phyloP scores from a whole-genome alignment of 2,329 filamentous ascomycete species.

The Pseudogymnoascus verrucosus region DNA sequence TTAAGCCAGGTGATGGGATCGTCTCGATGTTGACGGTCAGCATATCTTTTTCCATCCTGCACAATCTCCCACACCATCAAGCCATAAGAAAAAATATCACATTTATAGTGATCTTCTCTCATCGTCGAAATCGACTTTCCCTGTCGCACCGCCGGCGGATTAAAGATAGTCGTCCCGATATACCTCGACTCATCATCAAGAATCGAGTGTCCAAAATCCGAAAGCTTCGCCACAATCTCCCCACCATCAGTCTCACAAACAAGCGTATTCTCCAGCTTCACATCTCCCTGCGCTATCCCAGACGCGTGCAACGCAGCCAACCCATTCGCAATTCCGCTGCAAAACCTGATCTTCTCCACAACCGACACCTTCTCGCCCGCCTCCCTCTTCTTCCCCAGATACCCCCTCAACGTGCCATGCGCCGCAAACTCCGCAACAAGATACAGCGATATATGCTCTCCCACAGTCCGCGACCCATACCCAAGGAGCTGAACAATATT shows the following conservation, averaged over 20 bases:
- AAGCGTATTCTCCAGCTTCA: neutral
- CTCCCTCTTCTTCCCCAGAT: neutral
- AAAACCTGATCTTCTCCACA: neutral
- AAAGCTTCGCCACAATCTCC: neutral
- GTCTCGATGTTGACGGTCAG: neutral
- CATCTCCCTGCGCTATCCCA: neutral
- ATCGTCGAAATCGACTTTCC: neutral
- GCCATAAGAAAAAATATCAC: slow-evolving; percentile 5
- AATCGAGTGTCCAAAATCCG: slow-evolving; percentile 6
- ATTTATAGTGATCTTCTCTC: neutral
- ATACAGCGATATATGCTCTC: neutral
- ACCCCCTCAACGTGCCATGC: neutral
- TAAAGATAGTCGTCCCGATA: neutral
- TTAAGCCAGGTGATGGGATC: neutral
- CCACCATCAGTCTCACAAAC: neutral
- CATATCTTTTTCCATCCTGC: neutral
- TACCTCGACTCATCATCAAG: neutral
- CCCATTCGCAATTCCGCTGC: neutral
- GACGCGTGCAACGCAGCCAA: neutral
- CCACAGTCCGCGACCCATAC: neutral
- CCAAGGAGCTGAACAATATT: neutral
- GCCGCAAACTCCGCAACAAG: slow-evolving; percentile 1
- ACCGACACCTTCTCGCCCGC: neutral
- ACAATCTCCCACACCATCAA: slow-evolving; percentile 7
- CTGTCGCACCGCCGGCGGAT: neutral